Evolutionary conservation across 371 early-diverging fungal species (phyloP), one percentile per base, ranked within the genome.

Genomic region (Sporodiniella umbellata): DNA sequence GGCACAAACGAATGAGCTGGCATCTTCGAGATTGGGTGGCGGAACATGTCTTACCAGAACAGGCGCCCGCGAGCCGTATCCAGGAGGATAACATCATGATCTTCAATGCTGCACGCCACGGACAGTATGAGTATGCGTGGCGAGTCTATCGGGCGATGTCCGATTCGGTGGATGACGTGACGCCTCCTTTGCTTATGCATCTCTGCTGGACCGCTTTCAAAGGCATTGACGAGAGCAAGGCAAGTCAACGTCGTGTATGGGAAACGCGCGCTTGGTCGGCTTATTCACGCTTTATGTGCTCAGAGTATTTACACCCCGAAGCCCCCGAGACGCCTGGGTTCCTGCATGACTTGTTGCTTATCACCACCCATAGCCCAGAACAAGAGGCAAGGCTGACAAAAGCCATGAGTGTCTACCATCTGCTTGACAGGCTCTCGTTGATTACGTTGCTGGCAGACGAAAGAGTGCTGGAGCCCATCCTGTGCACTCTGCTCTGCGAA

Each of bases 61-160:
- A 53, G 3, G 59, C 54, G 12, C 54, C 59, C 0, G 48, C 42
- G 17, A 48, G 48, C 25, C 51, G 59, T 14, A 60, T 58, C 3
- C 63, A 73, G 8, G 54, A 47, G 40, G 74, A 73, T 33, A 73
- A 73, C 30, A 52, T 58, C 3, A 67, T 68, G 68, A 70, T 73
- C 3, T 70, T 56, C 38, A 56, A 52, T 4, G 58, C 68, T 0
- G 22, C 60, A 8, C 24, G 33, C 2, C 59, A 61, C 18, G 43
- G 55, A 10, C 70, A 68, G 26, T 73, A 51, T 43, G 68, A 67
- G 30, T 67, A 73, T 46, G 70, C 63, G 3, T 73, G 74, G 74
- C 53, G 62, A 12, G 49, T 69, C 0, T 72, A 64, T 38, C 14
- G 44, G 11, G 49, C 58, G 6, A 73, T 70, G 70, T 61, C 43